These are phyloP conservation scores for Lunularia cruciata DNA, from an alignment of 225 moss, liverwort and hornwort species.

Conservation along the genomic window DNA sequence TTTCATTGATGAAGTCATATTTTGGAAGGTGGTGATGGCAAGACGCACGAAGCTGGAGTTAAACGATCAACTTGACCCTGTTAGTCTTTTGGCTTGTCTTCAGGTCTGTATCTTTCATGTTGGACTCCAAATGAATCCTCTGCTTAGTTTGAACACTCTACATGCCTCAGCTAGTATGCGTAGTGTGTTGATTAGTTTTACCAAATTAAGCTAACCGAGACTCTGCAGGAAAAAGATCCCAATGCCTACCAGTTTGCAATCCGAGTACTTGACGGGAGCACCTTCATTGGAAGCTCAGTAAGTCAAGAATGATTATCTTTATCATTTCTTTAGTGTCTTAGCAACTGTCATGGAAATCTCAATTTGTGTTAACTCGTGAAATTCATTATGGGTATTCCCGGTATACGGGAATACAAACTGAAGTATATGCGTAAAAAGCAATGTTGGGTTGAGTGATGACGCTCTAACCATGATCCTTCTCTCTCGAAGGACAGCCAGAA, in stretches of 20 bases:
- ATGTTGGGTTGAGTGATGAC: conserved; percentile 8
- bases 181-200: too few species aligned
- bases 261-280: conserved; percentile 68
- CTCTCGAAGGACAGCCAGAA: conserved; percentile 62
- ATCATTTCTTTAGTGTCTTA: too few species aligned
- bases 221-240: conserved; percentile 83
- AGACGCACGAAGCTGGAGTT: conserved; percentile 82
- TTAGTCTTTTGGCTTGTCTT: conserved; percentile 71
- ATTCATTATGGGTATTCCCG: too few species aligned
- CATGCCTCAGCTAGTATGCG: too few species aligned
- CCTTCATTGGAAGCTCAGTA: conserved; percentile 99
- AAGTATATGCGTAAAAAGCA: too few species aligned
- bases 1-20: conserved; percentile 37
- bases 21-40: conserved; percentile 87
- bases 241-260: conserved; percentile 93
- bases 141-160: too few species aligned
- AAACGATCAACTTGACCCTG: conserved; percentile 63
- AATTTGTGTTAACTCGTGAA: too few species aligned
- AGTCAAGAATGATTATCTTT: conserved; percentile 43
- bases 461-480: conserved; percentile 8
- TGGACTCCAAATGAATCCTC: too few species aligned
- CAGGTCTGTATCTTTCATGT: conserved; percentile 77
- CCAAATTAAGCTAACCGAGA: conserved; percentile 16
- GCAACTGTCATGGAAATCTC: too few species aligned
- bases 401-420: too few species aligned